Base-by-base conservation (phyloP, 768 basidiomycete species). In the Hebeloma cylindrosporum region DNA sequence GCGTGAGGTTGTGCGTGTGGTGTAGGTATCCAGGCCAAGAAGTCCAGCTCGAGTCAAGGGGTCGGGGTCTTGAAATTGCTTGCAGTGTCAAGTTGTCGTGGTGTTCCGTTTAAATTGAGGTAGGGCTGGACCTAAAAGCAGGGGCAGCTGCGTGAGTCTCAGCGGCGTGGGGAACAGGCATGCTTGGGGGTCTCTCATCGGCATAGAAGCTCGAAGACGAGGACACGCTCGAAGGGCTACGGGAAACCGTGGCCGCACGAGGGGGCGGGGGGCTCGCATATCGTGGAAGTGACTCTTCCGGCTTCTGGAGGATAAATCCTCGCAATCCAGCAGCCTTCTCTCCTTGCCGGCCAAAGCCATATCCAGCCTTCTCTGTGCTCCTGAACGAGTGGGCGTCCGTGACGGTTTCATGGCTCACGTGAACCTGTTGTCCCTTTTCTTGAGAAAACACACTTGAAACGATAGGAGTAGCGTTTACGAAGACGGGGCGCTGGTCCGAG, bases 281-380 rank as follows among this genome's bases (percentile, higher is more conserved):
- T 14, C 54, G 48, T 9, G 50, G 63, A 16, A 65, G 57, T 10
- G 56, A 56, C 49, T 67, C 65, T 33, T 61, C 53, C 9, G 65
- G 65, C 39, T 60, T 65, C 30, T 54, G 44, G 39, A 64, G 47
- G 28, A 53, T 61, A 63, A 49, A 61, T 64, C 88, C 88, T 57
- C 75, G 78, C 38, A 85, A 68, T 3, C 74, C 83, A 4, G 88
- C 88, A 29, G 74, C 74, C 67, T 85, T 90, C 72, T 91, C 86
- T 16, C 78, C 89, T 59, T 89, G 87, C 39, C 79, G 73, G 13
- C 90, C 91, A 54, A 93, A 93, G 1, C 91, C 90, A 60, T 79
- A 76, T 3, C 80, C 79, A 42, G 65, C 62, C 59, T 70, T 73
- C 45, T 67, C 51, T 2, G 62, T 58, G 57, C 58, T 66, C 49